Percentiles rank a stretch among this genome's conserved stretches.
Conservation (phyloP, 768 basidiomycete species). For the Suillus lakei region DNA sequence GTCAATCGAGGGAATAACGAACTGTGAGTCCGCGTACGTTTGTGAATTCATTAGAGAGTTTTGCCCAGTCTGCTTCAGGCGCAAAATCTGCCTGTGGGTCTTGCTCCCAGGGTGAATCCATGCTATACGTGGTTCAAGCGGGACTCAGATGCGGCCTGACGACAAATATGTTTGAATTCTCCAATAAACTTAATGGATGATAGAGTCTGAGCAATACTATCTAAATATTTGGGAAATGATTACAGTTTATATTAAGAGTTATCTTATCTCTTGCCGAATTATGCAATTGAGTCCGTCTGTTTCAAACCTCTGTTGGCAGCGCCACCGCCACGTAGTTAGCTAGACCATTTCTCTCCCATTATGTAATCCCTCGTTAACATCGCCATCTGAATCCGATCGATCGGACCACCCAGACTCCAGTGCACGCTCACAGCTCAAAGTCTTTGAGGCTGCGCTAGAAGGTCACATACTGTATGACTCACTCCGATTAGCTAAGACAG, state of each 20-base stretch:
- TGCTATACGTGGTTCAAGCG: neutral
- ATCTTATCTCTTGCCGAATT: neutral
- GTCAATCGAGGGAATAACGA: conserved; percentile 3
- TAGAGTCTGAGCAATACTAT: neutral
- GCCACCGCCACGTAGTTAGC: neutral
- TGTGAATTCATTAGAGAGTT: conserved; percentile 69
- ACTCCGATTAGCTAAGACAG: neutral
- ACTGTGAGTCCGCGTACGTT: conserved; percentile 51
- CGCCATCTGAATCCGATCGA: neutral
- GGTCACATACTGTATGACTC: too few species aligned
- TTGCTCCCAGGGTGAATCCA: conserved; percentile 68
- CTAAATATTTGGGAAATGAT: too few species aligned
- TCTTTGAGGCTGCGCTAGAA: too few species aligned
- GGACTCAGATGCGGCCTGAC: neutral
- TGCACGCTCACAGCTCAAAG: too few species aligned
- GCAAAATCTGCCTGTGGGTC: conserved; percentile 33
- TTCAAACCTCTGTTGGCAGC: neutral
- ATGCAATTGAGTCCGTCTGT: neutral
- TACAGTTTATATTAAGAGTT: neutral
- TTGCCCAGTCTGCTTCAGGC: conserved; percentile 67
- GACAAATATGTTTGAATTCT: neutral
- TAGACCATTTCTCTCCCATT: neutral
- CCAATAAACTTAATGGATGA: neutral
- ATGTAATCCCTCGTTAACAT: neutral
- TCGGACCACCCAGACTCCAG: neutral